Percentiles rank a stretch among this genome's conserved stretches.
Evolutionary conservation across 305 asterid species (phyloP).

Genomic region (Solanum chacoense): DNA sequence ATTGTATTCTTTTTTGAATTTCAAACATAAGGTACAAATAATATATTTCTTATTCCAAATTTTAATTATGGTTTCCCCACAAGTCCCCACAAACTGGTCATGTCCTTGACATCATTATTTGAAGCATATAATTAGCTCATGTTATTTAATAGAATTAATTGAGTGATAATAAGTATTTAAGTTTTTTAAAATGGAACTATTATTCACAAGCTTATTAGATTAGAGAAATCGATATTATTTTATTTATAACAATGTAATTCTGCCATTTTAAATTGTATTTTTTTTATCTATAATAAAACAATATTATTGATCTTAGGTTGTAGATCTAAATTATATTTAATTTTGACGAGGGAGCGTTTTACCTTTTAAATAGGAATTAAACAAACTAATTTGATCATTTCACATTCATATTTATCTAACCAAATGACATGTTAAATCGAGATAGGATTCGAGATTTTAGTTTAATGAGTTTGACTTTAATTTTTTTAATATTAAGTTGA

Average conservation of each 20-base stretch:
- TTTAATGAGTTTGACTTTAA: background rate
- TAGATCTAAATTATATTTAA: background rate
- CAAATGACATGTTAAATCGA: background rate
- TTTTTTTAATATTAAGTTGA: background rate
- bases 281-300: background rate
- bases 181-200: background rate
- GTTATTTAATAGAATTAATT: background rate
- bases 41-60: background rate
- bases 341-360: background rate
- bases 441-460: background rate
- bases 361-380: background rate
- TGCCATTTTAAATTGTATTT: background rate
- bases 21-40: background rate
- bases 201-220: background rate
- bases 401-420: background rate
- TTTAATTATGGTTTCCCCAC: background rate
- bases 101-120: constrained; percentile 4
- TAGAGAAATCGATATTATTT: background rate
- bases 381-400: background rate
- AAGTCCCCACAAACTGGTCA: background rate
- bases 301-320: background rate
- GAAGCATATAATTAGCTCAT: constrained; percentile 14
- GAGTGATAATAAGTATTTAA: background rate
- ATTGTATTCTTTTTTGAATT: background rate
- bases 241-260: background rate